A percentile compares a stretch with the other conserved stretches of the same genome.
phyloP scores from a whole-genome alignment of 352 stramenopile species.

The Globisporangium solare region DNA sequence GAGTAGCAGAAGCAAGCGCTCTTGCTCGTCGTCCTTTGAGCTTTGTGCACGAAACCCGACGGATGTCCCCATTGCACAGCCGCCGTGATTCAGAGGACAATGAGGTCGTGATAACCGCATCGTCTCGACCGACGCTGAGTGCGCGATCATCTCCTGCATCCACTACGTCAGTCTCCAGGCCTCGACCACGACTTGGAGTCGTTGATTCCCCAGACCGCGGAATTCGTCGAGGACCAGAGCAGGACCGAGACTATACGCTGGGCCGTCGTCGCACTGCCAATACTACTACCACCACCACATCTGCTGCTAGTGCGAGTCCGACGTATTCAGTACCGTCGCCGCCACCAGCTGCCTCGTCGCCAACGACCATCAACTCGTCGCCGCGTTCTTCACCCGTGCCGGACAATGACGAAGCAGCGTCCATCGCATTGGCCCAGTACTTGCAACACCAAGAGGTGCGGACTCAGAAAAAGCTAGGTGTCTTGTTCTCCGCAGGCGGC shows the following conservation, averaged over 20 bases:
- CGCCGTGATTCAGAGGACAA: background rate
- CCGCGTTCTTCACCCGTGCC: conserved; percentile 9
- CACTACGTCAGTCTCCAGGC: background rate
- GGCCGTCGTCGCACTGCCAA: conserved; percentile 1
- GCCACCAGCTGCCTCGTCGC: conserved; percentile 20
- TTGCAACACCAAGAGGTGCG: conserved; percentile 68
- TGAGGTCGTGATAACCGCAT: background rate
- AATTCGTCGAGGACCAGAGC: conserved; percentile 11
- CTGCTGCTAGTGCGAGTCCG: background rate
- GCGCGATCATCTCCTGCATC: background rate
- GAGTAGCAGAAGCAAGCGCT: conserved; percentile 1
- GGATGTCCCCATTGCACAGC: background rate
- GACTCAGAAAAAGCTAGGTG: background rate
- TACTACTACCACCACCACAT: background rate
- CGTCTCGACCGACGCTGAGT: background rate
- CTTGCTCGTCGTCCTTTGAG: conserved; percentile 30
- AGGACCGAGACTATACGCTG: conserved; percentile 14
- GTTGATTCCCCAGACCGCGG: conserved; percentile 11
- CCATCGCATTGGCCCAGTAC: conserved; percentile 56
- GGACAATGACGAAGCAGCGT: conserved; percentile 56
- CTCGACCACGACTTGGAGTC: conserved; percentile 12
- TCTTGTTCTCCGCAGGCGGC: background rate
- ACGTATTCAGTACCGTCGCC: background rate
- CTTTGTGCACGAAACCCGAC: conserved; percentile 23
- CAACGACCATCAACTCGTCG: conserved; percentile 17